Evolutionary conservation across 1,284 basidiomycete genomes (phyloP).

Genomic region (Malassezia sp.): DNA sequence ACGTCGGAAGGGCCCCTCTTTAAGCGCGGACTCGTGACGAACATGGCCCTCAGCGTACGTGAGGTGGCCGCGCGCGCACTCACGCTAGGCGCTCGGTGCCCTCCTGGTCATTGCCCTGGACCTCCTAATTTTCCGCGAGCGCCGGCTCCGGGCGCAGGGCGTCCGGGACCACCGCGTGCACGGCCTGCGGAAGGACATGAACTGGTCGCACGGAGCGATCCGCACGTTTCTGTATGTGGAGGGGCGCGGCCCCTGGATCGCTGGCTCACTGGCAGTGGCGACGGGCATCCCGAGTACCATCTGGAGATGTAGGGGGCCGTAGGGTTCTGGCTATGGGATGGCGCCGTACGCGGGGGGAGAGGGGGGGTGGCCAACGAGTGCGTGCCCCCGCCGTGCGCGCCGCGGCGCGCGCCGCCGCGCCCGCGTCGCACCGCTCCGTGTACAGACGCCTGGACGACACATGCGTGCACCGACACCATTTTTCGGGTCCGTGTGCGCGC

Average conservation of each 20-base stretch:
- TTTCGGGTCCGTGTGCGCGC: too few relatives aligned
- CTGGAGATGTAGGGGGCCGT: constrained; percentile 14
- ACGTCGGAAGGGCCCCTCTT: constrained; percentile 23
- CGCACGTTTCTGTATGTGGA: constrained; percentile 20
- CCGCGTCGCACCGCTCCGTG: too few relatives aligned
- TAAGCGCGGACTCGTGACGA: constrained; percentile 26
- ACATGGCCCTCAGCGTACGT: constrained; percentile 25
- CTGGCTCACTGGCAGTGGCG: constrained; percentile 14
- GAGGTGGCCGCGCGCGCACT: too few relatives aligned
- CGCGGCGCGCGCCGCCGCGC: too few relatives aligned
- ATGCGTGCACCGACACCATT: too few relatives aligned
- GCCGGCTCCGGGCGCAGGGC: constrained; percentile 20
- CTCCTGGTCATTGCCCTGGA: constrained; percentile 24
- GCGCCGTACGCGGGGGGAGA: too few relatives aligned
- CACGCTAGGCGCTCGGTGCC: constrained; percentile 16
- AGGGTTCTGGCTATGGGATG: too few relatives aligned
- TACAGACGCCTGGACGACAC: too few relatives aligned
- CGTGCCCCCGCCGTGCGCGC: too few relatives aligned
- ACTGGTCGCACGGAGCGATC: constrained; percentile 27
- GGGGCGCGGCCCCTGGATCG: too few relatives aligned
- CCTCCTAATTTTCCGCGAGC: constrained; percentile 26
- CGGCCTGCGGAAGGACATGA: constrained; percentile 16
- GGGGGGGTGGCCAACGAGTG: too few relatives aligned
- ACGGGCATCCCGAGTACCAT: constrained; percentile 30
- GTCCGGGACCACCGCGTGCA: constrained; percentile 25